These are phyloP conservation scores for Diutina ranongensis DNA, from an alignment of 1,139 yeast genomes.

Conservation along the genomic window DNA sequence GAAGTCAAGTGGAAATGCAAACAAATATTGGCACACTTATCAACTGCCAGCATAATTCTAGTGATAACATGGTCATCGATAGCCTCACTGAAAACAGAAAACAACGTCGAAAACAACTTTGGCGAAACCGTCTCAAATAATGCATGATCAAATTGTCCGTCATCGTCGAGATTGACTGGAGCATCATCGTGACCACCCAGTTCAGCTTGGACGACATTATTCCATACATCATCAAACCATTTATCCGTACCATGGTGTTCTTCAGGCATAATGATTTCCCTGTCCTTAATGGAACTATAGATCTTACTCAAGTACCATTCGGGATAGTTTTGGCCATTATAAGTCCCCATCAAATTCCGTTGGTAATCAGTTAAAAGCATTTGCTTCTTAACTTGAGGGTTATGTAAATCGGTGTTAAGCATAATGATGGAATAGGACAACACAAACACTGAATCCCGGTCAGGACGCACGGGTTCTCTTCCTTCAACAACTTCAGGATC, in stretches of 20 bases:
- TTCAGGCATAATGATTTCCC: conserved; percentile 95
- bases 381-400: conserved; percentile 73
- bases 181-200: conserved; percentile 10
- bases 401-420: conserved; percentile 91
- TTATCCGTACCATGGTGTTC: conserved; percentile 83
- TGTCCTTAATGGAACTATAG: conserved; percentile 66
- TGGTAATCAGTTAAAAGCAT: conserved; percentile 83
- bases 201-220: conserved; percentile 40
- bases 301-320: conserved; percentile 76
- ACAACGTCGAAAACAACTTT: conserved; percentile 54
- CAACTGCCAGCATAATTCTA: conserved; percentile 77
- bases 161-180: conserved; percentile 13
- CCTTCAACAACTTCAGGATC: conserved; percentile 10
- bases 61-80: conserved; percentile 84
- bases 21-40: conserved; percentile 73
- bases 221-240: conserved; percentile 94
- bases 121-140: conserved; percentile 55
- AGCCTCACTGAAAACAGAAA: conserved; percentile 76
- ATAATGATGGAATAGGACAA: conserved; percentile 86
- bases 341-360: conserved; percentile 69
- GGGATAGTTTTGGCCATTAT: conserved; percentile 70
- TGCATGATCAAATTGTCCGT: conserved; percentile 50
- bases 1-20: conserved; percentile 45
- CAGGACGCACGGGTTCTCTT: conserved; percentile 45
- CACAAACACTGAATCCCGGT: conserved; percentile 64